A percentile compares a stretch with the other conserved stretches of the same genome.
These are phyloP conservation scores for Fusarium nurragi DNA, from an alignment of 2,329 filamentous ascomycete species.

Conservation along the genomic window DNA sequence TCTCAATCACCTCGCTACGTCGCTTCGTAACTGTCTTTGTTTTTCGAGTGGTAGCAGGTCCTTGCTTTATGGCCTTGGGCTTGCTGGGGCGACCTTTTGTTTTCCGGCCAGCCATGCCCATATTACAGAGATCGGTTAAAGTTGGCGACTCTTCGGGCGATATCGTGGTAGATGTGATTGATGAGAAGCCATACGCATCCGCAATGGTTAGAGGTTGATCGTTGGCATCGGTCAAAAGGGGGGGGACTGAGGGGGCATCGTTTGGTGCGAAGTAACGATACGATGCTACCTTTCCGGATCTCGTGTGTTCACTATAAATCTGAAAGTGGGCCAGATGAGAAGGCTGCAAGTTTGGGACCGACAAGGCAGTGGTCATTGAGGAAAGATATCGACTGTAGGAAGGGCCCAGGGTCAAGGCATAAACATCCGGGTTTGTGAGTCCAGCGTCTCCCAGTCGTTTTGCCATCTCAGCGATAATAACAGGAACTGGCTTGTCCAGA, in stretches of 20 bases:
- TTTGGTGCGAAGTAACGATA: constrained; percentile 46
- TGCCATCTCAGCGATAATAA: constrained; percentile 46
- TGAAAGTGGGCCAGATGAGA: constrained; percentile 48
- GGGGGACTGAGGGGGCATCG: background rate
- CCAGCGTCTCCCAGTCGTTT: constrained; percentile 44
- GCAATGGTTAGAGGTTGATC: background rate
- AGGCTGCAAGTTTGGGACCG: constrained; percentile 48
- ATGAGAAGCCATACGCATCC: constrained; percentile 34
- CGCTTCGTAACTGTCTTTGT: constrained; percentile 12
- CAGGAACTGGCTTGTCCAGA: constrained; percentile 48
- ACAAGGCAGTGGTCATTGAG: constrained; percentile 50
- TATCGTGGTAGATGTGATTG: constrained; percentile 2
- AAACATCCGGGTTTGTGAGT: constrained; percentile 52
- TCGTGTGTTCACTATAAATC: constrained; percentile 49
- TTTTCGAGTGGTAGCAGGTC: background rate
- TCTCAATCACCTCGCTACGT: background rate
- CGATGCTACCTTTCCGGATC: constrained; percentile 51
- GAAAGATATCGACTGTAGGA: constrained; percentile 52
- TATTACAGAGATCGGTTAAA: constrained; percentile 44
- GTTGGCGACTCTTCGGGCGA: constrained; percentile 16
- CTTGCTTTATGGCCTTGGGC: constrained; percentile 21
- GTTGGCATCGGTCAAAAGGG: background rate
- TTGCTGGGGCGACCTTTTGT: constrained; percentile 43
- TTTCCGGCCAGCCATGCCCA: constrained; percentile 36
- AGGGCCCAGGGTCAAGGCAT: constrained; percentile 49